Evolutionary conservation across 805 yeast species (phyloP), one percentile per base, ranked within the genome.

Genomic region (Yamadazyma tumulicola): DNA sequence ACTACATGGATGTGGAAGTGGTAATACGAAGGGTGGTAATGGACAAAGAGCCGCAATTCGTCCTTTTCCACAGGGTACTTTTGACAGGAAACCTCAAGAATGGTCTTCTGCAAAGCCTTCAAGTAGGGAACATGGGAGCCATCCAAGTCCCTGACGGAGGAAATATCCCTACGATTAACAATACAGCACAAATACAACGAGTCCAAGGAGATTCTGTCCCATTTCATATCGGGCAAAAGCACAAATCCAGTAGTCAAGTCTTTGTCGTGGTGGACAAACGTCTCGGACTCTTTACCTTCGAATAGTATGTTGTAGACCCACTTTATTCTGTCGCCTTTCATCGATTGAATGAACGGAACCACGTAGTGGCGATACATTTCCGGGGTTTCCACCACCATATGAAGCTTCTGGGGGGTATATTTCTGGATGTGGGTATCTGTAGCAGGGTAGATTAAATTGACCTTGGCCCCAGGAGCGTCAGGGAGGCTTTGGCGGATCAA

Each of bases 21-120:
- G 53, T 93, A 93, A 57, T 91, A 93, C 0, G 96, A 84, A 0
- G 98, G 98, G 46, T 89, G 97, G 57, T 93, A 85, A 64, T 93
- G 98, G 31, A 93, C 72, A 52, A 85, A 93, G 1, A 88, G 54
- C 38, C 95, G 73, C 46, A 93, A 55, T 46, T 79, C 74, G 51
- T 82, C 81, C 0, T 62, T 47, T 2, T 47, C 55, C 9, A 87
- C 47, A 0, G 77, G 60, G 38, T 39, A 67, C 37, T 43, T 55
- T 22, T 52, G 50, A 17, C 46, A 35, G 4, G 85, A 74, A 2
- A 73, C 70, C 1, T 51, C 44, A 34, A 62, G 57, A 8, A 86
- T 69, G 15, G 69, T 69, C 8, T 50, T 41, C 32, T 64, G 59
- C 5, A 91, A 46, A 2, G 49, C 39, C 38, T 67, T 55, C 36